Evolutionary conservation across 805 yeast species (phyloP), one percentile per base, ranked within the genome.

Genomic region (Pichia eremophila): DNA sequence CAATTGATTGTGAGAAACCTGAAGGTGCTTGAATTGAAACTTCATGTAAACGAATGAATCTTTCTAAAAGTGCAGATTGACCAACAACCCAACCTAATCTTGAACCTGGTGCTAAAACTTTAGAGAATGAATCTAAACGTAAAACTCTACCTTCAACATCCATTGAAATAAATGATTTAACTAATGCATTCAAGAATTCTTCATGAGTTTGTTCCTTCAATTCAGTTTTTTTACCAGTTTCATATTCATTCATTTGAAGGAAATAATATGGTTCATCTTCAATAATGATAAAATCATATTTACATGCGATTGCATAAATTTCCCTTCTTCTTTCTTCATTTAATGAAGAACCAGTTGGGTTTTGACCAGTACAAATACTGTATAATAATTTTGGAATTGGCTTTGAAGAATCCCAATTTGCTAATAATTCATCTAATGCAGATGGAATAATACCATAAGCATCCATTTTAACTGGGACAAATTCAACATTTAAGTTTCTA

Each of bases 261-360:
- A 88, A 91, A 73, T 87, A 91, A 79, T 91, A 91, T 47, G 99
- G 99, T 69, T 93, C 99, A 66, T 91, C 99, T 71, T 91, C 99
- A 45, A 91, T 65, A 56, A 91, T 82, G 47, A 91, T 59, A 62
- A 91, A 74, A 68, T 93, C 96, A 65, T 89, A 85, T 70, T 87
- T 82, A 62, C 78, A 81, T 35, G 95, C 91, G 52, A 91, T 62
- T 51, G 77, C 74, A 68, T 89, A 90, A 55, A 93, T 76, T 48
- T 74, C 78, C 52, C 68, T 64, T 70, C 96, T 85, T 71, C 98
- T 81, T 59, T 86, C 90, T 28, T 60, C 68, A 35, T 83, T 71
- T 58, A 93, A 71, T 25, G 88, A 85, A 4, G 95, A 81, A 37
- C 99, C 99, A 18, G 97, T 90, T 54, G 99, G 99, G 75, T 91